phyloP scores from a whole-genome alignment of 1,284 basidiomycete genomes.

The Ustilago vetiveriae region DNA sequence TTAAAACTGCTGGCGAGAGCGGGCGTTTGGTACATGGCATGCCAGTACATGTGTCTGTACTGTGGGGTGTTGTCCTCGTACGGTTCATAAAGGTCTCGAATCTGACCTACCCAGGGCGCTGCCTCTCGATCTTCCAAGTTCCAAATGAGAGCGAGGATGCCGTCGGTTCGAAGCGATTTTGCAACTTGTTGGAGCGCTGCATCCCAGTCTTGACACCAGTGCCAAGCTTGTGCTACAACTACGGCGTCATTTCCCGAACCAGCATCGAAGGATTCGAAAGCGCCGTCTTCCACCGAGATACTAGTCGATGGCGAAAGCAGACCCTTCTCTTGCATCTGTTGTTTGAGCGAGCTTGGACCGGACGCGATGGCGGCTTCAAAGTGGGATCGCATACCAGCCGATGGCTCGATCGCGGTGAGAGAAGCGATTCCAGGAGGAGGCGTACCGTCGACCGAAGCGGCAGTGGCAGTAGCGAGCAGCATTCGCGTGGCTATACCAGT shows the following conservation, averaged over 20 bases:
- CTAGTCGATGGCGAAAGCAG: slow-evolving; percentile 25
- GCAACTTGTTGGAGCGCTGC: slow-evolving; percentile 42
- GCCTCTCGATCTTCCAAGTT: slow-evolving; percentile 63
- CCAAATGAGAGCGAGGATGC: slow-evolving; percentile 61
- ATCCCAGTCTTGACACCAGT: slow-evolving; percentile 61
- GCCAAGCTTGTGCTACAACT: slow-evolving; percentile 61
- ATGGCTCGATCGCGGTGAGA: slow-evolving; percentile 48
- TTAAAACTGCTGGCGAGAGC: slow-evolving; percentile 34
- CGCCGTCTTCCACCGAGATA: slow-evolving; percentile 49
- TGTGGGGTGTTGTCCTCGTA: slow-evolving; percentile 60
- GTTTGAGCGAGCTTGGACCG: slow-evolving; percentile 14
- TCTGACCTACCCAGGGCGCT: slow-evolving; percentile 57
- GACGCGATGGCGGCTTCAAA: slow-evolving; percentile 42
- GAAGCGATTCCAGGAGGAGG: slow-evolving; percentile 38
- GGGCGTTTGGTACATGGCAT: slow-evolving; percentile 54
- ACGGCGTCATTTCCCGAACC: slow-evolving; percentile 50
- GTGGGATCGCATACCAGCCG: slow-evolving; percentile 56
- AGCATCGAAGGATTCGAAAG: slow-evolving; percentile 54
- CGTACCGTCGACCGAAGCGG: slow-evolving; percentile 23
- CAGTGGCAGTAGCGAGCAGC: slow-evolving; percentile 44
- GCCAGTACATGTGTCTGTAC: slow-evolving; percentile 62
- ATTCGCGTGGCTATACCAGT: slow-evolving; percentile 62
- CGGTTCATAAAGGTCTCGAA: slow-evolving; percentile 58
- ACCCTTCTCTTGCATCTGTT: slow-evolving; percentile 35
- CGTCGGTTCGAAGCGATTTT: slow-evolving; percentile 42